Conservation (phyloP, 306 rosid species). For the Castanea crenata region DNA sequence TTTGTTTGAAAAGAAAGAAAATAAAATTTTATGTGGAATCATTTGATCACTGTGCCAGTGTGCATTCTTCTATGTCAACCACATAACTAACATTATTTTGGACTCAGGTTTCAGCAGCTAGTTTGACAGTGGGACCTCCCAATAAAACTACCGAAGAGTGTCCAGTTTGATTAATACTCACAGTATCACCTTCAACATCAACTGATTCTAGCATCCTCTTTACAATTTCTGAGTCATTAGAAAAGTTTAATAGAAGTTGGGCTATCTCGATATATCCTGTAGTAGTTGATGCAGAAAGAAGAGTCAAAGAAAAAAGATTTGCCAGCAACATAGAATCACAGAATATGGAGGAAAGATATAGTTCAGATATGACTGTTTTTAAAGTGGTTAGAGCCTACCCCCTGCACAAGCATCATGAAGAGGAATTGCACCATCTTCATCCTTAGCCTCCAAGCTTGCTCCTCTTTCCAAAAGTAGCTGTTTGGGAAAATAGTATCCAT, state of each 20-base stretch:
- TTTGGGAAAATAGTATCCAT: slow-evolving; percentile 20
- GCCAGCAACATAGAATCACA: background rate
- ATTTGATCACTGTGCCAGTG: background rate
- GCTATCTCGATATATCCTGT: slow-evolving; percentile 75
- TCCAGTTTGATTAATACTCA: slow-evolving; percentile 38
- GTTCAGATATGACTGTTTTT: background rate
- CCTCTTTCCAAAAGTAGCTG: slow-evolving; percentile 89
- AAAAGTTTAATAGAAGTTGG: slow-evolving; percentile 60
- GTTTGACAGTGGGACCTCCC: background rate
- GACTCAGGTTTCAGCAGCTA: background rate
- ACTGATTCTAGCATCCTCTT: slow-evolving; percentile 80
- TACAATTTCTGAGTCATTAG: slow-evolving; percentile 40
- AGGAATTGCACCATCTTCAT: slow-evolving; percentile 91
- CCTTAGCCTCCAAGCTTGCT: slow-evolving; percentile 67
- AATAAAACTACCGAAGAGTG: slow-evolving; percentile 7
- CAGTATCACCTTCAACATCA: slow-evolving; percentile 92
- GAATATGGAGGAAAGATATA: background rate
- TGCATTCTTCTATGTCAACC: background rate
- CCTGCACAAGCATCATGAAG: slow-evolving; percentile 96
- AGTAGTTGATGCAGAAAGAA: background rate
- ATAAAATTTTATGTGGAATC: background rate
- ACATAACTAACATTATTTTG: background rate
- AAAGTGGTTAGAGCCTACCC: slow-evolving; percentile 39
- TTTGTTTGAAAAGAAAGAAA: background rate
- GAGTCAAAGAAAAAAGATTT: background rate